Evolutionary conservation across 352 stramenopile genomes (phyloP).

Genomic region (Phytophthora colocasiae): DNA sequence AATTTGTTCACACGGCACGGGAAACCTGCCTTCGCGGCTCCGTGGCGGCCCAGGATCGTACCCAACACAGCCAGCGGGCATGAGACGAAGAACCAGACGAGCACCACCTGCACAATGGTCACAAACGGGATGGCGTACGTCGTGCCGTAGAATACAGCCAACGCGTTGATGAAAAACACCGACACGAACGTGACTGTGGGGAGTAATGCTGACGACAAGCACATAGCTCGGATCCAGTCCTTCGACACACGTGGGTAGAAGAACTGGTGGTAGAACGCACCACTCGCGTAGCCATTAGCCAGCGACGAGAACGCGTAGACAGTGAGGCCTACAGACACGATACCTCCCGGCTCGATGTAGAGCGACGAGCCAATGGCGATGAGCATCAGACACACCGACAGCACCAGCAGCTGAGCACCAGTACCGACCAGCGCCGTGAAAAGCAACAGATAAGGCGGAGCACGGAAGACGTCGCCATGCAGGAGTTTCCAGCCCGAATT

Average conservation of each 20-base stretch:
- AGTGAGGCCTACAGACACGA: conserved; percentile 95
- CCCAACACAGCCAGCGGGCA: conserved; percentile 96
- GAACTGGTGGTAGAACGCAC: conserved; percentile 91
- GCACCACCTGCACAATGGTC: conserved; percentile 92
- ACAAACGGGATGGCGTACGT: conserved; percentile 89
- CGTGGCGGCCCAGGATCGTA: conserved; percentile 97
- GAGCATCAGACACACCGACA: conserved; percentile 95
- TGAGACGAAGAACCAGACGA: conserved; percentile 98
- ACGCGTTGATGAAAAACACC: conserved; percentile 91
- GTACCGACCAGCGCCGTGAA: conserved; percentile 97
- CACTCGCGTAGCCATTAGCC: conserved; percentile 90
- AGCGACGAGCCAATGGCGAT: conserved; percentile 96
- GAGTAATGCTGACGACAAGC: conserved; percentile 78
- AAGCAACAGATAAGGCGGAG: conserved; percentile 91
- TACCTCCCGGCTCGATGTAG: conserved; percentile 97
- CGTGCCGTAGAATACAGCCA: conserved; percentile 83
- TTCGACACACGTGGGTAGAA: conserved; percentile 93
- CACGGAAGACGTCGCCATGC: conserved; percentile 95
- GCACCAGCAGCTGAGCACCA: conserved; percentile 95
- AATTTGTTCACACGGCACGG: conserved; percentile 97
- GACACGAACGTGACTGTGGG: conserved; percentile 83
- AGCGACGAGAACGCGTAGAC: conserved; percentile 95
- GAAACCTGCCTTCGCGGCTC: conserved; percentile 87
- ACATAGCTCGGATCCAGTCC: conserved; percentile 92
- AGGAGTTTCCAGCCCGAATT: conserved; percentile 97